Percentiles rank a stretch among this genome's conserved stretches.
Evolutionary conservation across 768 basidiomycete genomes (phyloP).

Genomic region (Suillus plorans): DNA sequence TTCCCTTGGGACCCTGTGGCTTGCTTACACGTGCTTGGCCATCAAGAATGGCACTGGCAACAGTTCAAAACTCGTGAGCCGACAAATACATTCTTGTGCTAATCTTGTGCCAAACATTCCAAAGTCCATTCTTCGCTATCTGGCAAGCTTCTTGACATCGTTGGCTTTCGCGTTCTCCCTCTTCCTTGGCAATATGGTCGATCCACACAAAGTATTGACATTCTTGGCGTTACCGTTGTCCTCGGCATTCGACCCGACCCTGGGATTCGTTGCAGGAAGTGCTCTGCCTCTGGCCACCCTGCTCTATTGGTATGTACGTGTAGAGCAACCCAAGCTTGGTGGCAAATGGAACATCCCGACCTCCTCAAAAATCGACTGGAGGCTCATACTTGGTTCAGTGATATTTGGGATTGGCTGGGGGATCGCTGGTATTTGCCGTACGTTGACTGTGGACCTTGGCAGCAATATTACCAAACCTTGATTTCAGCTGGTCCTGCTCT

Average conservation of each 20-base stretch:
- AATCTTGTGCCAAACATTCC: conserved; percentile 8
- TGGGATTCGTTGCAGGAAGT: conserved; percentile 52
- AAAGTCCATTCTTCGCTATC: conserved; percentile 30
- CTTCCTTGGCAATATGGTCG: conserved; percentile 52
- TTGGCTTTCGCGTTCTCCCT: conserved; percentile 55
- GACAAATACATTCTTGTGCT: background rate
- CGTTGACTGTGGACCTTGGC: conserved; percentile 22
- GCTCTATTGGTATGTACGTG: conserved; percentile 44
- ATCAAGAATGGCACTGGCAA: background rate
- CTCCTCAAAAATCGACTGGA: conserved; percentile 40
- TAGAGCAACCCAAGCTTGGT: conserved; percentile 38
- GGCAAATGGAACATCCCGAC: conserved; percentile 45
- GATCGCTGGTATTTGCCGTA: conserved; percentile 60
- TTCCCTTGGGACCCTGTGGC: conserved; percentile 5
- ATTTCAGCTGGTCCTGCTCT: conserved; percentile 58
- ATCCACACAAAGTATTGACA: conserved; percentile 46
- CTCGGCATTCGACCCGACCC: conserved; percentile 54
- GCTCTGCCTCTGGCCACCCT: conserved; percentile 47
- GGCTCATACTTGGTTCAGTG: conserved; percentile 49
- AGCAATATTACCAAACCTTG: conserved; percentile 5
- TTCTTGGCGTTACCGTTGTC: conserved; percentile 54
- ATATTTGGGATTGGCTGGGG: conserved; percentile 68
- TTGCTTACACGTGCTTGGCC: background rate
- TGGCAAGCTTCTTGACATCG: conserved; percentile 42
- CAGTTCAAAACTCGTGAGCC: background rate